Base-by-base conservation (phyloP, 2,329 filamentous ascomycete species). In the Lachnellula willkommii region DNA sequence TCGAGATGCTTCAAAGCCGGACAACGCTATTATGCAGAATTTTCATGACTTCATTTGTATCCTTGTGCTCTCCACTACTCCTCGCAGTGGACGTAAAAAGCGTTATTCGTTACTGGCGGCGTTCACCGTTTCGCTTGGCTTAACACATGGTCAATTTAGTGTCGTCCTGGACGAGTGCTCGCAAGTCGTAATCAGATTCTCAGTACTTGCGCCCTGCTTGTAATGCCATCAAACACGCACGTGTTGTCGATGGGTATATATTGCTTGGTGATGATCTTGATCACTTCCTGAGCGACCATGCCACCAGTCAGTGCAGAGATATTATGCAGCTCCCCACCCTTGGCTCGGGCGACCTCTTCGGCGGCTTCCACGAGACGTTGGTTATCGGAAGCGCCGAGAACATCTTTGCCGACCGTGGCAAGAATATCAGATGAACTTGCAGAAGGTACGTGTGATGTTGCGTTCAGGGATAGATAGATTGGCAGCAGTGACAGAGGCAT, bases 241-340 rank as follows among this genome's bases (percentile, higher is more conserved):
- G 82, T 85, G 70, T 88, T 87, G 64, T 88, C 84, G 60, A 87
- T 81, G 24, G 85, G 84, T 45, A 88, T 77, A 71, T 88, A 89
- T 73, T 89, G 85, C 67, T 83, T 84, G 12, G 85, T 88, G 65
- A 88, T 81, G 56, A 93, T 82, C 71, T 99, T 99, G 75, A 99
- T 95, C 60, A 93, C 83, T 74, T 99, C 94, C 73, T 99, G 95
- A n/a, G 93, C 90, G 48, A 95, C 88, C 76, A 99, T 88, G 3
- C 94, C 95, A 32, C 94, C 95, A 1, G 86, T 88, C 54, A 96
- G 75, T 26, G 92, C 87, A 35, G 92, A 88, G 54, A 95, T 89
- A 69, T 96, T 97, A 75, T 99, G 94, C 57, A 99, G 75, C 71
- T 99, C 95, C 53, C 85, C 89, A 28, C 90, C 89, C 48, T 83